Evolutionary conservation across 148 eudicot genomes (phyloP).

Genomic region (Diospyros kaki): DNA sequence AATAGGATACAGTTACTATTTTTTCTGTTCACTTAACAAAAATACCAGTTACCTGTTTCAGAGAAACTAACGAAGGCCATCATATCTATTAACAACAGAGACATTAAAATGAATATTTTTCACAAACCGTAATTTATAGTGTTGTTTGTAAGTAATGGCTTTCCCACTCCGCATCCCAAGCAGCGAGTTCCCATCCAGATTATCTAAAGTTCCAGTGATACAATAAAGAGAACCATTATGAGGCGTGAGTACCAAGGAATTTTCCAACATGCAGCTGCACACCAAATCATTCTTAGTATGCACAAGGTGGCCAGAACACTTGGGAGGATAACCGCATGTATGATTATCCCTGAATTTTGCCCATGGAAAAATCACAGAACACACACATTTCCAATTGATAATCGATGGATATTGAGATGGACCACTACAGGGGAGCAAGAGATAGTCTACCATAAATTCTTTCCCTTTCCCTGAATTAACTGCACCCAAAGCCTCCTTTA

Average conservation of each 20-base stretch:
- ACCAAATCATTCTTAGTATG: slow-evolving; percentile 43
- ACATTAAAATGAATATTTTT: not conserved
- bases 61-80: not conserved
- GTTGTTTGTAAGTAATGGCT: slow-evolving; percentile 48
- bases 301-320: slow-evolving; percentile 16
- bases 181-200: slow-evolving; percentile 46
- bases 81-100: not conserved
- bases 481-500: slow-evolving; percentile 23
- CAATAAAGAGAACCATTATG: slow-evolving; percentile 61
- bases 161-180: slow-evolving; percentile 30
- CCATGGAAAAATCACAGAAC: slow-evolving; percentile 34
- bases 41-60: no score
- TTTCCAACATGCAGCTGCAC: slow-evolving; percentile 46
- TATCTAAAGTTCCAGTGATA: slow-evolving; percentile 37
- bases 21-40: not conserved
- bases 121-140: slow-evolving; percentile 49
- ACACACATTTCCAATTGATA: slow-evolving; percentile 63
- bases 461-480: slow-evolving; percentile 1
- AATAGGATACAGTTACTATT: not conserved
- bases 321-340: slow-evolving; percentile 8
- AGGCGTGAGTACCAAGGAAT: slow-evolving; percentile 71
- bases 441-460: slow-evolving; percentile 42
- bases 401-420: slow-evolving; percentile 7
- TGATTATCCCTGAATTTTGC: not conserved
- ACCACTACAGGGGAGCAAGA: slow-evolving; percentile 56